Evolutionary conservation across 805 yeast species (phyloP).

Genomic region (Myxozyma neglecta): DNA sequence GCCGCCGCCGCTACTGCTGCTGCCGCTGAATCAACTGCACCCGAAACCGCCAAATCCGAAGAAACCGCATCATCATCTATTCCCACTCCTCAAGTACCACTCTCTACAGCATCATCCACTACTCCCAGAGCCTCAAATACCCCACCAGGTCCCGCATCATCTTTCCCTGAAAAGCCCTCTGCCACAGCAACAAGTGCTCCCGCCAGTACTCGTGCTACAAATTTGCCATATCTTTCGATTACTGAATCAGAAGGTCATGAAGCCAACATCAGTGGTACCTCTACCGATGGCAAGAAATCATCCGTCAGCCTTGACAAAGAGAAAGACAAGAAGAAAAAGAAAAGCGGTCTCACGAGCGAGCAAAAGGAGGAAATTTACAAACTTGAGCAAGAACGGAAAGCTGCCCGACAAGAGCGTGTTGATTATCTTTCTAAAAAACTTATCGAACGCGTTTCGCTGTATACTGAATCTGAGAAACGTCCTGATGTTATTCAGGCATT

Average conservation of each 20-base stretch:
- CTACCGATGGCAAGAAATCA: constrained; percentile 6
- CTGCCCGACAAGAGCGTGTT: constrained; percentile 65
- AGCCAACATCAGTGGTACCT: not conserved
- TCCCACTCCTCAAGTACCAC: not conserved
- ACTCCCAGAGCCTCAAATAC: not conserved
- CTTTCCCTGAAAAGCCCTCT: not conserved
- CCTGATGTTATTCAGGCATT: constrained; percentile 64
- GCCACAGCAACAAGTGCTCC: not conserved
- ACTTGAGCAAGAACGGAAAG: constrained; percentile 73
- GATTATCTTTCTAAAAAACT: constrained; percentile 62
- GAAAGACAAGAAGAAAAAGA: constrained; percentile 41
- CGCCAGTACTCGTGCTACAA: not conserved
- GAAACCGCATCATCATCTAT: not conserved
- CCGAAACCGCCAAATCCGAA: not conserved
- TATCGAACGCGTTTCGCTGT: constrained; percentile 52
- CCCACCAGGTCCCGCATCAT: not conserved
- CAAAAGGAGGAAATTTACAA: constrained; percentile 56
- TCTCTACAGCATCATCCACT: not conserved
- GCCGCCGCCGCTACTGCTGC: constrained; percentile 22
- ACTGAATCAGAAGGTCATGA: not conserved
- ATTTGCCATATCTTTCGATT: constrained; percentile 4
- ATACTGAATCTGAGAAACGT: constrained; percentile 64
- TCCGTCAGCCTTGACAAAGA: constrained; percentile 19
- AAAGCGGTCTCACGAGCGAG: constrained; percentile 43
- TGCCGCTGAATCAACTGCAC: constrained; percentile 2